Evolutionary conservation across 2,329 filamentous ascomycete species (phyloP).

Genomic region (Calonectria leucothoes): DNA sequence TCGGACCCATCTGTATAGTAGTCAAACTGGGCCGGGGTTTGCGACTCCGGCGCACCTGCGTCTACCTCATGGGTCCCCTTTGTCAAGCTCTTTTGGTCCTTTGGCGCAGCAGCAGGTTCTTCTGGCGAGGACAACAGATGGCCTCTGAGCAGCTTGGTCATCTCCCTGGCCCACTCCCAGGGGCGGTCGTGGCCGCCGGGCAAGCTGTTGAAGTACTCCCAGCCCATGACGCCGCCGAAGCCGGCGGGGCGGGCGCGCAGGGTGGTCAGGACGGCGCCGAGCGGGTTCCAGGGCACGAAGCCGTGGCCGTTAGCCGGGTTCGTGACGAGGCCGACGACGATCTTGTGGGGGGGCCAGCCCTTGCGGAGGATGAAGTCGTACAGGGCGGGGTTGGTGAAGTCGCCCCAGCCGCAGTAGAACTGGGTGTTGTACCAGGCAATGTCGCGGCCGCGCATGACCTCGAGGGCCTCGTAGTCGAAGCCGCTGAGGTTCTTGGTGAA

Average conservation of each 20-base stretch:
- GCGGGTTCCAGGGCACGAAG: constrained; percentile 61
- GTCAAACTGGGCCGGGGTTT: constrained; percentile 47
- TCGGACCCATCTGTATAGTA: constrained; percentile 49
- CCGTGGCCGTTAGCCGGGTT: constrained; percentile 78
- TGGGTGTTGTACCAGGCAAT: constrained; percentile 92
- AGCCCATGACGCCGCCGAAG: constrained; percentile 92
- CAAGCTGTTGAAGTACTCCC: constrained; percentile 92
- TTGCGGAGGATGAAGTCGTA: constrained; percentile 65
- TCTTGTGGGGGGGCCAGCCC: constrained; percentile 78
- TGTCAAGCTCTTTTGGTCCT: background rate
- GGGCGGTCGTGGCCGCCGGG: constrained; percentile 72
- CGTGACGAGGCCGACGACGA: constrained; percentile 86
- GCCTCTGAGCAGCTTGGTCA: constrained; percentile 62
- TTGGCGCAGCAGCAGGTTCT: background rate
- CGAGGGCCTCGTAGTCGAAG: constrained; percentile 82
- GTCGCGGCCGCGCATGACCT: constrained; percentile 71
- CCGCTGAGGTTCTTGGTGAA: constrained; percentile 75
- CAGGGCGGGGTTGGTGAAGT: constrained; percentile 56
- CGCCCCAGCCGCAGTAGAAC: constrained; percentile 93
- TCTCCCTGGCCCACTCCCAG: constrained; percentile 82
- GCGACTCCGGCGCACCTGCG: constrained; percentile 40
- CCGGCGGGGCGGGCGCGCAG: constrained; percentile 65
- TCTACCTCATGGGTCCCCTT: constrained; percentile 33
- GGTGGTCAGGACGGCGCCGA: constrained; percentile 55
- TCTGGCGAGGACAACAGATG: constrained; percentile 26